A percentile compares a stretch with the other conserved stretches of the same genome.
Conservation (phyloP, 495 filamentous ascomycete genomes). For the Arthonia radiata region DNA sequence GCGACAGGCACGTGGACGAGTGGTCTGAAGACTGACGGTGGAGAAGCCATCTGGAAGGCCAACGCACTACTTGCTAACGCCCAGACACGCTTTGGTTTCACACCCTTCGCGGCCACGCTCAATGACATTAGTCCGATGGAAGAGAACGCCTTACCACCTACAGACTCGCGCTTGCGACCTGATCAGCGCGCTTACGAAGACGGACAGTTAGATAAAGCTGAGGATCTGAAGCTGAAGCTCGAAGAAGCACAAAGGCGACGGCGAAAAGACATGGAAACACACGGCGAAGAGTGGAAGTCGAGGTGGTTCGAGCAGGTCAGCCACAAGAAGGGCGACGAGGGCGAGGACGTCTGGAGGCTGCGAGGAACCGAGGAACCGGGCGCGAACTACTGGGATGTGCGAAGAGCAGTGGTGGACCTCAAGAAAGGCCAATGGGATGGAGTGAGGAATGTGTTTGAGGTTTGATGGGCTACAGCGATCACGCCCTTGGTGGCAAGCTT, state of each 20-base stretch:
- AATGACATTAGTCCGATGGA: slow-evolving; percentile 79
- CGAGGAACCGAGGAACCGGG: slow-evolving; percentile 44
- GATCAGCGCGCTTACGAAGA: slow-evolving; percentile 76
- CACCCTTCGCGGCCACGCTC: slow-evolving; percentile 57
- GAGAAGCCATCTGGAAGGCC: slow-evolving; percentile 41
- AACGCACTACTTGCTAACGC: slow-evolving; percentile 53
- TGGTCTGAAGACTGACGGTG: slow-evolving; percentile 29
- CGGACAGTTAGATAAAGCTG: slow-evolving; percentile 60
- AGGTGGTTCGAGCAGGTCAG: slow-evolving; percentile 55
- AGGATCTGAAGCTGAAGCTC: slow-evolving; percentile 54
- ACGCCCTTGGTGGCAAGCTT: too few species aligned
- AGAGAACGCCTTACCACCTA: slow-evolving; percentile 41
- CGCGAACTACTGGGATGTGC: slow-evolving; percentile 23
- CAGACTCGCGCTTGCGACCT: slow-evolving; percentile 64
- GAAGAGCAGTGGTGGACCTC: not conserved
- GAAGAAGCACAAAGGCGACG: slow-evolving; percentile 68
- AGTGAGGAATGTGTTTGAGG: slow-evolving; percentile 46
- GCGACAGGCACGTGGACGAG: slow-evolving; percentile 69
- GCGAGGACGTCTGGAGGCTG: slow-evolving; percentile 64
- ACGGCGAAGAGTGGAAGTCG: slow-evolving; percentile 39
- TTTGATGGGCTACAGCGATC: slow-evolving; percentile 1
- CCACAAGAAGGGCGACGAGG: slow-evolving; percentile 12
- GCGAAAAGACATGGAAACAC: slow-evolving; percentile 47
- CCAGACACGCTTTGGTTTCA: slow-evolving; percentile 60
- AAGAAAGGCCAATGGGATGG: slow-evolving; percentile 44